Base-by-base conservation (phyloP, 2,329 filamentous ascomycete species). In the Claviceps maximensis region DNA sequence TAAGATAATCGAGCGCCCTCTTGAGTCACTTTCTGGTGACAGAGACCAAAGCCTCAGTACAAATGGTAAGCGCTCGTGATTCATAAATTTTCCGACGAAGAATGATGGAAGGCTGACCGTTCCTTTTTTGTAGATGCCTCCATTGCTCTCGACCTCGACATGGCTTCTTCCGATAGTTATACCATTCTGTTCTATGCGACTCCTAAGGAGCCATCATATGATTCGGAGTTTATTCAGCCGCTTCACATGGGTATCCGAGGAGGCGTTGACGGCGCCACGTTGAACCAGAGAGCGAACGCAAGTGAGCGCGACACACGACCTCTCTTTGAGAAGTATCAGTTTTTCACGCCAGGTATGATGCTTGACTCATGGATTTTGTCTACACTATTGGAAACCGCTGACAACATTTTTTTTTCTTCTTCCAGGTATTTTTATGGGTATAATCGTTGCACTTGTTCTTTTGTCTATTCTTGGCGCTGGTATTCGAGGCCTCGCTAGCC, bases 311-410 rank as follows among this genome's bases (percentile, higher is more conserved):
- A 75, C 54, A 74, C 68, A 38, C 67, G 75, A 31, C 75, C 80
- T 4, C 69, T 95, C 45, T 97, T 98, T 62, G 86, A 94, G 70
- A 89, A 87, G 68, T 98, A 98, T 68, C 86, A 95, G 66, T 97
- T 90, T 72, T 86, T 98, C 60, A 91, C 85, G 12, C 88, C 89
- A 62, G 88, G 88, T 91, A 71, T 55, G 58, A 19, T 21, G 41
- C 23, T 45, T 27, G 7, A 33, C 19, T 21, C 19, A 17, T 27
- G 42, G 9, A 8, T 17, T 7, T 33, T 9, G 19, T 23, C 1
- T 47, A 47, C 27, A 19, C n/a, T 17, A 25, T n/a, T 19, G 4
- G 29, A 5, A 15, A 44, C 33, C 3, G 6, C 55, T 61, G 51
- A 60, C 48, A n/a, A 19, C 1, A 47, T 47, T 45, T 17, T 4